phyloP scores from a whole-genome alignment of 257 asterid genomes.

The Ligustrum vulgare region DNA sequence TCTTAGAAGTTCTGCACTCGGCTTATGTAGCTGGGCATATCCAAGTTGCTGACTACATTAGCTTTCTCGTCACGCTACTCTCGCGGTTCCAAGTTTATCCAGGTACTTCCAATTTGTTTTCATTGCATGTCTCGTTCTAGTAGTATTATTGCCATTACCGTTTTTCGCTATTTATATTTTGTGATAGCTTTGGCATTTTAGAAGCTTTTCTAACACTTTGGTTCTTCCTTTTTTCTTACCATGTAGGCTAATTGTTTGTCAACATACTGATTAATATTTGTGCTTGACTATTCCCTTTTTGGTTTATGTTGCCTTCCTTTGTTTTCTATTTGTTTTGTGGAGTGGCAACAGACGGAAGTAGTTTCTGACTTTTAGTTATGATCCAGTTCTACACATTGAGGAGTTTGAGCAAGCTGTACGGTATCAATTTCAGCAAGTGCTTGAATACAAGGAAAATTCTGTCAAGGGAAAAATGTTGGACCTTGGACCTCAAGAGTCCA shows the following conservation, averaged over 20 bases:
- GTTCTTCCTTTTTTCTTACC: neutral
- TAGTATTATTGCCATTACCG: constrained; percentile 9
- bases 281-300: neutral
- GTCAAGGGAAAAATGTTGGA: neutral
- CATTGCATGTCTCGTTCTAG: constrained; percentile 19
- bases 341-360: neutral
- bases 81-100: constrained; percentile 68
- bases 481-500: neutral
- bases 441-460: neutral
- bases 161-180: neutral
- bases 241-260: neutral
- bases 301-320: neutral
- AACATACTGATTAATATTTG: neutral
- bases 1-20: constrained; percentile 72
- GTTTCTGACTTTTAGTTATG: neutral
- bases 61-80: constrained; percentile 78
- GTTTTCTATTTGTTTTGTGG: neutral
- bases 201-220: neutral
- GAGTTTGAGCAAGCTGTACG: neutral
- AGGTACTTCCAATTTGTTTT: constrained; percentile 44
- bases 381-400: neutral
- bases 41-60: constrained; percentile 64
- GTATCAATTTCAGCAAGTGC: neutral
- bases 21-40: constrained; percentile 79
- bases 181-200: constrained; percentile 1